Conservation (phyloP, 352 stramenopile genomes). For the Blastocystis sp. region DNA sequence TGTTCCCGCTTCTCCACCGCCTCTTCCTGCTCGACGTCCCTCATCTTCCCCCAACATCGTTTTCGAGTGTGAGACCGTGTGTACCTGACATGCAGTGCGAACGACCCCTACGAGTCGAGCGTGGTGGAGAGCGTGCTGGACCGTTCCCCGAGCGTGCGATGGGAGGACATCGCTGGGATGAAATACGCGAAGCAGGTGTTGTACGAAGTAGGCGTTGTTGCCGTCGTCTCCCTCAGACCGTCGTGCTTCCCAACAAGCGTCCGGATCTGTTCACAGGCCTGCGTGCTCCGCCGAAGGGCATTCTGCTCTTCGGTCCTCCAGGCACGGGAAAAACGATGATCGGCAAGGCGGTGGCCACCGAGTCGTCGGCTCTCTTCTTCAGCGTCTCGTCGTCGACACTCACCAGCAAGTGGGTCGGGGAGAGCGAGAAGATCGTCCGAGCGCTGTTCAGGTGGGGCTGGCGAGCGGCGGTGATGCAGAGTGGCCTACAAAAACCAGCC, state of each 20-base stretch:
- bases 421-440: conserved; percentile 80
- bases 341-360: conserved; percentile 54
- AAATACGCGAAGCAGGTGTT: conserved; percentile 78
- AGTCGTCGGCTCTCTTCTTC: conserved; percentile 63
- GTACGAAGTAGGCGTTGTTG: conserved; percentile 77
- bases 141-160: conserved; percentile 70
- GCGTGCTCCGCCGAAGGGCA: conserved; percentile 75
- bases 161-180: conserved; percentile 76
- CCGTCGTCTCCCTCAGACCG: conserved; percentile 71
- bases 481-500: conserved; percentile 66
- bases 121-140: conserved; percentile 27
- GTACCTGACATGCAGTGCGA: not conserved
- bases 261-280: conserved; percentile 87
- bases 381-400: conserved; percentile 79
- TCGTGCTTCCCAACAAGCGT: conserved; percentile 88
- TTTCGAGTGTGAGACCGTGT: not conserved
- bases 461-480: conserved; percentile 68
- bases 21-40: not conserved
- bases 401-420: conserved; percentile 81
- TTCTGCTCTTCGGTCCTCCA: conserved; percentile 78
- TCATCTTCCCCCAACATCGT: not conserved
- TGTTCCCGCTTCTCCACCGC: not conserved
- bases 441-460: conserved; percentile 77
- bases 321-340: conserved; percentile 80
- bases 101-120: conserved; percentile 27